Evolutionary conservation across 192 early-diverging fungal species (phyloP), one percentile per base, ranked within the genome.

Genomic region (Phlyctochytrium arcticum): DNA sequence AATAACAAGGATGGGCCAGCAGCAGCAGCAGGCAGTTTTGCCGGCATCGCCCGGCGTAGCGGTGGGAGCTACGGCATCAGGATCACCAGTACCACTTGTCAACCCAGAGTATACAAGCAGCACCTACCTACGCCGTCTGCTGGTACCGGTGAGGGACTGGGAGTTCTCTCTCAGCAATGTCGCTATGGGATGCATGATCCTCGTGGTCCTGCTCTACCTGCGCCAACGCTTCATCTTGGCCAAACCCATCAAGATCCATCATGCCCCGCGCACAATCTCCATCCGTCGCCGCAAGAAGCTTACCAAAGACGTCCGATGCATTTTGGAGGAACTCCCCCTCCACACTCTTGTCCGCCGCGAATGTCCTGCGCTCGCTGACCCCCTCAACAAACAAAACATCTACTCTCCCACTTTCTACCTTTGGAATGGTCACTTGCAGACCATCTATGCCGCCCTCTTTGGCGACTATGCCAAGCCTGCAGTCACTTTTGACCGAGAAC

Each of bases 391-490:
- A 17, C 15, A n/a, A 27, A 60, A 60, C 12, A 67, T 64, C 5
- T 95, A 86, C 72, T 74, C 75, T 48, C 90, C 94, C 3, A 89
- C 90, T 7, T 63, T 69, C 21, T 89, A 82, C 67, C 80, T 98
- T 36, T 76, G 75, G 42, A 87, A 79, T 36, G 88, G 90, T 9
- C 88, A 95, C 71, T 37, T 91, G 33, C 92, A 94, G 68, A 94
- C 92, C n/a, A 74, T 82, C 31, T 85, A 76, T 55, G 85, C 88
- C 36, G 76, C 85, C 36, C 67, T 80, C 15, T 55, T 68, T 56
- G 54, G 67, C 71, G 54, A 60, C 54, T 70, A 66, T 33, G 53
- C 70, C 1, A 53, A 50, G 8, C 62, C 80, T 34, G 37, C 68
- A 23, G 77, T 88, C 19, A 57, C 73, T n/a, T 93, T 88, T 58